Base-by-base conservation (phyloP, 164 flowering plant species). In the Vitis amurensis region DNA sequence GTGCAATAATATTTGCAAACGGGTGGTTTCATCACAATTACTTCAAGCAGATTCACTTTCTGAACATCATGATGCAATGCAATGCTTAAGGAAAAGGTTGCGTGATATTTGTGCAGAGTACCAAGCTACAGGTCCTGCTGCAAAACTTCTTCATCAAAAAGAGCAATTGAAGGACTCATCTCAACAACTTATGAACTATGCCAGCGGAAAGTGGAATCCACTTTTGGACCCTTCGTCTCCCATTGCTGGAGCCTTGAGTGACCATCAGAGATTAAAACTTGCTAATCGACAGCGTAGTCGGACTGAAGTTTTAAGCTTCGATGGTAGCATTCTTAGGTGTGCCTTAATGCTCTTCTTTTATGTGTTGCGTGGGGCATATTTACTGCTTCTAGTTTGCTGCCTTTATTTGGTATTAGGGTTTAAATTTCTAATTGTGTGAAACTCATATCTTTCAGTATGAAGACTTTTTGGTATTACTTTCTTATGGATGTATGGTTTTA, bases 201-300 rank as follows among this genome's bases (percentile, higher is more conserved):
- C 99, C 6, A 95, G 99, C 76, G 93, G 98, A 76, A 92, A 89
- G 72, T 95, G 99, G 98, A 92, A 95, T 71, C 97, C 97, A 3
- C 85, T 88, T 64, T 69, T 82, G 76, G 99, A 91, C 59, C 94
- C 99, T 68, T 95, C 98, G 44, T 90, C 91, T 76, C 98, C 99
- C 50, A 91, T 95, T 65, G 81, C 97, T 74, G 94, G 93, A 74
- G 85, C 90, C 66, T 69, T 63, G 50, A 80, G 93, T 74, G 98
- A 90, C 66, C 85, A 87, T 73, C 96, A 89, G 80, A 81, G 96
- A 72, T 71, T 88, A 59, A 92, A 91, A 78, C 96, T 92, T 80
- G 91, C 91, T 30, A 80, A 76, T 70, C 82, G 98, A 58, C 91
- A 88, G 55, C 95, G 97, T 63, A 81, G 82, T 67, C 79, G 84